phyloP scores from a whole-genome alignment of 2,329 filamentous ascomycete species.

The Fusarium temperatum region DNA sequence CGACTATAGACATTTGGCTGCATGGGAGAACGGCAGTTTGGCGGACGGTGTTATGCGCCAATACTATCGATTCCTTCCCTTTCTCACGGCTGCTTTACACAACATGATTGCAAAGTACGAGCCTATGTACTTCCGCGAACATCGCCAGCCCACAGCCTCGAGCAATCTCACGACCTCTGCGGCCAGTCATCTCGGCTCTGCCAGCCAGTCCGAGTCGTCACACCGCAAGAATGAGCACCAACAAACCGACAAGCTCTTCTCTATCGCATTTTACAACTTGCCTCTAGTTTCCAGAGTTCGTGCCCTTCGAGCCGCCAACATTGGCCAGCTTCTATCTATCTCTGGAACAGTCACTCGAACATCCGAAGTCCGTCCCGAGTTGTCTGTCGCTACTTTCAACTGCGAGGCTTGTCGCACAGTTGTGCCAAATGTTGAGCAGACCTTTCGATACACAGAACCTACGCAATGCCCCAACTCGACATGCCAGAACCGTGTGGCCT shows the following conservation, averaged over 20 bases:
- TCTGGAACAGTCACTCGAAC: conserved; percentile 97
- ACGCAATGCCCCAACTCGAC: conserved; percentile 90
- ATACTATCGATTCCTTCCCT: conserved; percentile 95
- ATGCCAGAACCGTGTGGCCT: conserved; percentile 90
- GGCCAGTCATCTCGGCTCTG: conserved; percentile 68
- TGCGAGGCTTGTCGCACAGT: conserved; percentile 89
- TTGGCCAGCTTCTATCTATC: conserved; percentile 92
- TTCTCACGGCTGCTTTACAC: conserved; percentile 87
- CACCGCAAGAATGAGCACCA: conserved; percentile 89
- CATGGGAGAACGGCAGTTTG: conserved; percentile 80
- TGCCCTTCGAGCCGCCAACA: conserved; percentile 85
- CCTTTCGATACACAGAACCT: conserved; percentile 96
- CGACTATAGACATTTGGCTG: conserved; percentile 84
- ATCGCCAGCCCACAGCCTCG: conserved; percentile 83
- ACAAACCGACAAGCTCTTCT: conserved; percentile 96
- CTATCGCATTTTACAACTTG: conserved; percentile 91
- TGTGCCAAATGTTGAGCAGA: conserved; percentile 93
- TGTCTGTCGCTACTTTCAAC: conserved; percentile 90
- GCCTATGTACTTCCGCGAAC: conserved; percentile 90
- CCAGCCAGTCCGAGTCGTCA: conserved; percentile 71
- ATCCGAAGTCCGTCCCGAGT: conserved; percentile 93
- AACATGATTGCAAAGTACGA: conserved; percentile 95
- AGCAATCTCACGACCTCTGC: conserved; percentile 76
- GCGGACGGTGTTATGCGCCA: conserved; percentile 87
- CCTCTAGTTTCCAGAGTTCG: conserved; percentile 87